Evolutionary conservation across 208 protist genomes (phyloP).

Genomic region (Naegleria gruberi): DNA sequence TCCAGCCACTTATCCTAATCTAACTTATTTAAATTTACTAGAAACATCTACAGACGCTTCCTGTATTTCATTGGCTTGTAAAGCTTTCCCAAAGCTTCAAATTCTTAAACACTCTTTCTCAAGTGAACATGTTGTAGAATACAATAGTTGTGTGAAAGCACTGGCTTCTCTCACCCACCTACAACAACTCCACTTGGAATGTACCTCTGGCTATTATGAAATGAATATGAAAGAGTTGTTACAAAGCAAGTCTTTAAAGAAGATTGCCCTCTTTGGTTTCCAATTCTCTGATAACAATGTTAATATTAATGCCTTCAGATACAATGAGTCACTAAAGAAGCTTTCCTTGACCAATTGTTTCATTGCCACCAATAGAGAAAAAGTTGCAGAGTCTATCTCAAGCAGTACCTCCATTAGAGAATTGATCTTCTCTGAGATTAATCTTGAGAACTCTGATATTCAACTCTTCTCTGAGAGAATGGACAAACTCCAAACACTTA

Average conservation of each 20-base stretch:
- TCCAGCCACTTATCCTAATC: neutral
- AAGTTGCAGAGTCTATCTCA: neutral
- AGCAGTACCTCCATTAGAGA: neutral
- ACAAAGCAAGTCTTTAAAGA: neutral
- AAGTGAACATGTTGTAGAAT: neutral
- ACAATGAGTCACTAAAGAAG: neutral
- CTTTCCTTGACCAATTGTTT: neutral
- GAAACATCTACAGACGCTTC: neutral
- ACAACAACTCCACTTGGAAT: neutral
- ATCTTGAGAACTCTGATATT: neutral
- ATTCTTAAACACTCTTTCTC: neutral
- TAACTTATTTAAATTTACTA: slow-evolving; percentile 7
- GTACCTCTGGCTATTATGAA: neutral
- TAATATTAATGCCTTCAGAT: neutral
- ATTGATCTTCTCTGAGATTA: neutral
- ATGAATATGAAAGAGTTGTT: neutral
- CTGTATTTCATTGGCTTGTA: neutral
- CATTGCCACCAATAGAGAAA: neutral
- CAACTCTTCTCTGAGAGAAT: neutral
- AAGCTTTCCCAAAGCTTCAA: neutral
- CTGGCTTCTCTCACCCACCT: neutral
- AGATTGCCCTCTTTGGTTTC: neutral
- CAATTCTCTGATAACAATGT: neutral
- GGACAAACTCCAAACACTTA: neutral
- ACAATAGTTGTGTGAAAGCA: neutral